These are phyloP conservation scores for Hymenotorrendiella dingleyae DNA, from an alignment of 2,329 filamentous ascomycete genomes.

Conservation along the genomic window DNA sequence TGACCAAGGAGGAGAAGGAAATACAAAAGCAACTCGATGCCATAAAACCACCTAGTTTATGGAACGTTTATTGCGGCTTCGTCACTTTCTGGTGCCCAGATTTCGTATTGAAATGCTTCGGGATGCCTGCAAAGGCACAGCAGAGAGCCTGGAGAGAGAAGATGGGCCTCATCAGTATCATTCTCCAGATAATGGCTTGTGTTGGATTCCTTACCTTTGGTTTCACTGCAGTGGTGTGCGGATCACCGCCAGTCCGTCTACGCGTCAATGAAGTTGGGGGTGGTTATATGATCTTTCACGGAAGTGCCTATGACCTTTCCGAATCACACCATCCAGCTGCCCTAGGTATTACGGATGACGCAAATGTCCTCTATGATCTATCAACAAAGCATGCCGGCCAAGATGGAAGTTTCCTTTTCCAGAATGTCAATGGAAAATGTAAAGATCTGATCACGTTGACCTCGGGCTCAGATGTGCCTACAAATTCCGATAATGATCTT, in stretches of 20 bases:
- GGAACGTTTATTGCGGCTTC: conserved; percentile 92
- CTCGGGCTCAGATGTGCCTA: conserved; percentile 69
- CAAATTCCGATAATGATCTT: conserved; percentile 64
- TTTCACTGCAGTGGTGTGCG: conserved; percentile 85
- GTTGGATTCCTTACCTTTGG: conserved; percentile 97
- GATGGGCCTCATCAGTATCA: conserved; percentile 93
- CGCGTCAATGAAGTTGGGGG: conserved; percentile 73
- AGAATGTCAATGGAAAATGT: conserved; percentile 96
- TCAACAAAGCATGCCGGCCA: conserved; percentile 75
- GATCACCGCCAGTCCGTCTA: conserved; percentile 61
- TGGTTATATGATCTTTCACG: conserved; percentile 96
- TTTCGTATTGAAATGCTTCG: conserved; percentile 77
- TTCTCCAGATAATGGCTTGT: conserved; percentile 76
- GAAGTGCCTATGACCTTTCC: conserved; percentile 78
- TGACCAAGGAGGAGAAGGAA: conserved; percentile 55
- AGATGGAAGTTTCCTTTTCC: conserved; percentile 95
- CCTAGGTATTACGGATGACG: conserved; percentile 62
- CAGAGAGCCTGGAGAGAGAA: conserved; percentile 96
- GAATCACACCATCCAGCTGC: conserved; percentile 73
- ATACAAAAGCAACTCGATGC: conserved; percentile 55
- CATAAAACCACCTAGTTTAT: conserved; percentile 75
- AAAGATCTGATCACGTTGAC: conserved; percentile 79
- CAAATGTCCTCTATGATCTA: conserved; percentile 86
- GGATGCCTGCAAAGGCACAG: conserved; percentile 78
- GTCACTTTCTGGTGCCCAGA: conserved; percentile 94